Conservation (phyloP, 2,329 filamentous ascomycete species). For the Aspergillus luchuensis region DNA sequence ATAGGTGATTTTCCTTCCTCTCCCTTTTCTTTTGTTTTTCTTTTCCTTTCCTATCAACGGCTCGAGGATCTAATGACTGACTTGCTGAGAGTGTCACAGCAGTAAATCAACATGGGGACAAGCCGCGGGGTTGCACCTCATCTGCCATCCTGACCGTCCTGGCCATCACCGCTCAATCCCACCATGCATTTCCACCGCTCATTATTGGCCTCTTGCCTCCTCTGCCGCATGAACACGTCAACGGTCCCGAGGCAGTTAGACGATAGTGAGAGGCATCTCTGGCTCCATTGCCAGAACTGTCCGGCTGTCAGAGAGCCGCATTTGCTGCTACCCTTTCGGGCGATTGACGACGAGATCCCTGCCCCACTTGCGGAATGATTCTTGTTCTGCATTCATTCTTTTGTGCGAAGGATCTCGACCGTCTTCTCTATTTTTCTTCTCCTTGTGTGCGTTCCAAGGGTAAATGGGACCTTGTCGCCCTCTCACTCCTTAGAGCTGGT, state of each 20-base stretch:
- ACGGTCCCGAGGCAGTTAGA: slow-evolving; percentile 24
- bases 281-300: slow-evolving; percentile 15
- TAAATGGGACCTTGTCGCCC: background rate
- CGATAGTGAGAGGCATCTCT: slow-evolving; percentile 9
- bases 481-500: background rate
- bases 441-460: background rate
- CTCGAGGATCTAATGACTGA: background rate
- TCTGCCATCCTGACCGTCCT: background rate
- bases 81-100: background rate
- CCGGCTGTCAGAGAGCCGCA: slow-evolving; percentile 22
- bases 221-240: slow-evolving; percentile 33
- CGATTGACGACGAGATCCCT: slow-evolving; percentile 14
- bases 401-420: slow-evolving; percentile 5
- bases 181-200: slow-evolving; percentile 20
- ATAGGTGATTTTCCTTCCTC: background rate
- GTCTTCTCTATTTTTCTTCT: slow-evolving; percentile 2
- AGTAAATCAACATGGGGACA: background rate
- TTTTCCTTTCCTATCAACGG: background rate
- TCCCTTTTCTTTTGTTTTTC: background rate
- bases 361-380: slow-evolving; percentile 21
- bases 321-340: slow-evolving; percentile 10
- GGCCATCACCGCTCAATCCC: slow-evolving; percentile 16
- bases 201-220: slow-evolving; percentile 24
- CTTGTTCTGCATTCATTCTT: slow-evolving; percentile 15
- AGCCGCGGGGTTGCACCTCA: slow-evolving; percentile 14